Conservation (phyloP, 306 rosid species). For the cucumber (Cucumis sativus) region DNA sequence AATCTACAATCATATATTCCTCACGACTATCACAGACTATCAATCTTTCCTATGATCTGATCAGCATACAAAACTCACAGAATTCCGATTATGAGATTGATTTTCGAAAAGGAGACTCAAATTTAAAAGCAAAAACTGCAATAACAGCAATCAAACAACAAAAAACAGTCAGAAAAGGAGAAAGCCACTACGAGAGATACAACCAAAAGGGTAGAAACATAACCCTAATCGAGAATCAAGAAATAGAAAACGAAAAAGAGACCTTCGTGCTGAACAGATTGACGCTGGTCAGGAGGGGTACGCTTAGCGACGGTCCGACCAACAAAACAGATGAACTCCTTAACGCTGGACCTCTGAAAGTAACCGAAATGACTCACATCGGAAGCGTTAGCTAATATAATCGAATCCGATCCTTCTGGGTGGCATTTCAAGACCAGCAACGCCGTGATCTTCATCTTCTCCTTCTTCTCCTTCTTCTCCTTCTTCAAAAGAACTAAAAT, state of each 20-base stretch:
- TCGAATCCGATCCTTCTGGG: constrained; percentile 82
- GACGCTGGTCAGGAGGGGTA: constrained; percentile 78
- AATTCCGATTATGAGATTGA: neutral
- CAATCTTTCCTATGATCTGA: neutral
- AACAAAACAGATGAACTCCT: constrained; percentile 78
- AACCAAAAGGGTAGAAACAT: neutral
- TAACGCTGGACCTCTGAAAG: constrained; percentile 88
- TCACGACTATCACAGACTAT: neutral
- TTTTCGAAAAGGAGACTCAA: neutral
- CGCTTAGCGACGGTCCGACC: constrained; percentile 96
- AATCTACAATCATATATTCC: neutral
- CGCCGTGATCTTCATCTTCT: constrained; percentile 82
- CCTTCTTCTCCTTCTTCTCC: constrained; percentile 3
- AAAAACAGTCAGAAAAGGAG: neutral
- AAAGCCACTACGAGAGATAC: neutral
- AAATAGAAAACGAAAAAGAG: neutral
- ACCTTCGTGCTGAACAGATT: constrained; percentile 98
- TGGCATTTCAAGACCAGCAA: constrained; percentile 72
- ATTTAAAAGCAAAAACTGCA: neutral
- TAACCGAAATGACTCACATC: constrained; percentile 78
- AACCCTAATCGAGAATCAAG: neutral
- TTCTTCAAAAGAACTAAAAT: neutral
- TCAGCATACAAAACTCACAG: neutral
- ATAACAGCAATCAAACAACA: neutral
- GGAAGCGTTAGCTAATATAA: constrained; percentile 51